Conservation (phyloP, 306 rosid genomes). For the Vigna angularis region DNA sequence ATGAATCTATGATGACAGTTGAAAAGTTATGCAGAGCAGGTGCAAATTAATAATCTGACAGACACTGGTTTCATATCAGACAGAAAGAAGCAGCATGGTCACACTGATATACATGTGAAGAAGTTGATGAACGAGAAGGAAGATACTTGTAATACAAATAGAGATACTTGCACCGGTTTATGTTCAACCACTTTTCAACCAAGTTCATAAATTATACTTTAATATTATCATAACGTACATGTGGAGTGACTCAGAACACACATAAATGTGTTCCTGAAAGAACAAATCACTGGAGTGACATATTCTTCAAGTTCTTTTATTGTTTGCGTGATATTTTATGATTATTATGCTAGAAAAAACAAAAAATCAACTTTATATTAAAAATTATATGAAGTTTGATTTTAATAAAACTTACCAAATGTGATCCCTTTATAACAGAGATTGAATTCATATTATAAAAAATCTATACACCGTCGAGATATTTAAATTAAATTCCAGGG, state of each 20-base stretch:
- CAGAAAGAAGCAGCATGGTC: not conserved
- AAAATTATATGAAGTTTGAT: no score
- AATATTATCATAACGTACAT: not conserved
- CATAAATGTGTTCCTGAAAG: no score
- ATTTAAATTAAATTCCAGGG: no score
- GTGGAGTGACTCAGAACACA: not conserved
- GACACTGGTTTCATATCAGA: not conserved
- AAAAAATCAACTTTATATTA: no score
- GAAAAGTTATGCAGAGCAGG: not conserved
- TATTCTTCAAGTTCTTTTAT: no score
- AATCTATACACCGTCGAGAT: no score
- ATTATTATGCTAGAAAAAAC: no score
- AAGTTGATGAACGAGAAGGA: not conserved
- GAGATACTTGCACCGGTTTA: not conserved
- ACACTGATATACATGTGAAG: slow-evolving; percentile 12
- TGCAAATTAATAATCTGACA: slow-evolving; percentile 4
- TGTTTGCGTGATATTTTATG: no score
- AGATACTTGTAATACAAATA: not conserved
- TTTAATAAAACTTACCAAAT: no score
- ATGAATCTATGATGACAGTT: not conserved
- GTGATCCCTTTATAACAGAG: no score
- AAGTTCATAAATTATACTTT: not conserved
- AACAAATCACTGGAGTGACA: no score
- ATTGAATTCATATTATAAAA: no score
- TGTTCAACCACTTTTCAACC: not conserved